Evolutionary conservation across 2,329 filamentous ascomycete genomes (phyloP).

Genomic region (Fusarium sp.): DNA sequence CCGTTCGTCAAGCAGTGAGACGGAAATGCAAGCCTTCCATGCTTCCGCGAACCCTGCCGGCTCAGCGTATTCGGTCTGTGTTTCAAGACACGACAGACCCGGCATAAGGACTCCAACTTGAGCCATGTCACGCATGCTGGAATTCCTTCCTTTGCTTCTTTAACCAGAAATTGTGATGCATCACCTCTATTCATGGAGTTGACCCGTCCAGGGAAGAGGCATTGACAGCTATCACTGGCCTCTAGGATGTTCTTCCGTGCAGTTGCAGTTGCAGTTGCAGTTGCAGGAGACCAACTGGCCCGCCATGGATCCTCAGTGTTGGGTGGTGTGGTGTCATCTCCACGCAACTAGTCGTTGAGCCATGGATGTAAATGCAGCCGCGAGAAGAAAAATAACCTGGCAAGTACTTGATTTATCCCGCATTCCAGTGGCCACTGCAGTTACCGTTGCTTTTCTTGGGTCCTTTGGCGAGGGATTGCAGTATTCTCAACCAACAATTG

Average conservation of each 20-base stretch:
- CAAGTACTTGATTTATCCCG: not conserved
- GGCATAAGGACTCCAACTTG: not conserved
- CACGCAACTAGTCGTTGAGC: not conserved
- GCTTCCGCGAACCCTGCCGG: not conserved
- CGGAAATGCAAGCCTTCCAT: not conserved
- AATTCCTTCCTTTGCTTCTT: not conserved
- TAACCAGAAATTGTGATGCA: not conserved
- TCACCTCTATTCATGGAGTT: not conserved
- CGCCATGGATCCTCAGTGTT: not conserved
- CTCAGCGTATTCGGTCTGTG: not conserved
- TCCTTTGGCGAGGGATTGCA: not conserved
- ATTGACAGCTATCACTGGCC: not conserved
- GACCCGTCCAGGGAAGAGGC: not conserved
- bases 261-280: conserved; percentile 7
- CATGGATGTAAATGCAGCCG: not conserved
- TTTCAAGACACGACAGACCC: not conserved
- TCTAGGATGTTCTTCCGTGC: not conserved
- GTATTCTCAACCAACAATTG: not conserved
- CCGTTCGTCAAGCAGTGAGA: not conserved
- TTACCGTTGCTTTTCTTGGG: not conserved
- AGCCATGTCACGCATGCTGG: not conserved
- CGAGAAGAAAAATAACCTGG: not conserved
- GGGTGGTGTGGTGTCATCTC: conserved; percentile 4
- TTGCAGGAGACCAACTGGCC: conserved; percentile 1
- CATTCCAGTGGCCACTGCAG: not conserved